Base-by-base conservation (phyloP, 768 basidiomycete species). In the Boletus patriciae region DNA sequence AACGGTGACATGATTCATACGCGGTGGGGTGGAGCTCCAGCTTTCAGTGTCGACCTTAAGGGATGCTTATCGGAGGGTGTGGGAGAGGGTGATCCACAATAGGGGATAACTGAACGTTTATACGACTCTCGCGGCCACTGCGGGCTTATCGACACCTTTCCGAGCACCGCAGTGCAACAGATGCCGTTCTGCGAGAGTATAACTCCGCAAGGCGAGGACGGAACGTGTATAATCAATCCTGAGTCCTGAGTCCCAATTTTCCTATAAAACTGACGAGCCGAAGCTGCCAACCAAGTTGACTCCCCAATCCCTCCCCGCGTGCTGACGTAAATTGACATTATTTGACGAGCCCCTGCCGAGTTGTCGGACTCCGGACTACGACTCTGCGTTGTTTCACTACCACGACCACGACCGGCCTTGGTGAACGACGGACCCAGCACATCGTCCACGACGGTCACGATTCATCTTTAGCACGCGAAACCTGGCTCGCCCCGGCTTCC, bases 261-360 rank as follows among this genome's bases (percentile, higher is more conserved):
- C 36, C 37, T 65, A 64, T 64, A 65, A 53, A 58, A 8, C 5
- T 1, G 21, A 37, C 3, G 37, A 2, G 12, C 19, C 18, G 10
- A 7, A 10, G 10, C 11, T 31, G 31, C 31, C 10, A 31, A 10
- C 31, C 10, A 21, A 9, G 6, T 41, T 21, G 19, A 42, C 41
- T 3, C 12, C 25, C 25, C 25, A 25, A 25, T 21, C 21, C 3
- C 40, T 25, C 23, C 38, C 19, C 38, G 2, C 50, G 11, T 43
- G 50, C 63, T 68, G 61, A 67, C 66, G 48, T 66, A 67, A 36
- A 66, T 53, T 42, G 8, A 21, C 19, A 44, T 25, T 44, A 52
- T 37, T 56, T 51, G 15, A 21, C 49, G 36, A 41, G 47, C 47
- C 53, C 62, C 62, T 61, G 51, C 57, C 41, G 50, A 43, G 41